Evolutionary conservation across 345 rosid species (phyloP).

Genomic region (Balakata baccata): DNA sequence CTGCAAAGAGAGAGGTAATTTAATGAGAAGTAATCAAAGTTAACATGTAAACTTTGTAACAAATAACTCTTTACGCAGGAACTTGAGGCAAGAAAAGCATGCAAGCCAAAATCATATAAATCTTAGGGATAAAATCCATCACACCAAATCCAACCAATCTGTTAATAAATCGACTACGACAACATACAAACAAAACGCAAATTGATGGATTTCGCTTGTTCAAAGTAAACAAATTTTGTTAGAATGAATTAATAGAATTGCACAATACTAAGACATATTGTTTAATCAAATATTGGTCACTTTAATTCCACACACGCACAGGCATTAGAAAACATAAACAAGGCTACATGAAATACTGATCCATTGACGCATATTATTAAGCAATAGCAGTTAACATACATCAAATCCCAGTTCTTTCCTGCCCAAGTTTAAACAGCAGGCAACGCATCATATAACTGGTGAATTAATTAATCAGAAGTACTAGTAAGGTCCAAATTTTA

Average conservation of each 20-base stretch:
- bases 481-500: not conserved
- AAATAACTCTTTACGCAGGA: not conserved
- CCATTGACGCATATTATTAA: no score
- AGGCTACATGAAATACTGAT: no score
- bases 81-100: not conserved
- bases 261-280: not conserved
- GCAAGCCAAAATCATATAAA: not conserved
- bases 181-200: not conserved
- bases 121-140: not conserved
- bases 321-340: no score
- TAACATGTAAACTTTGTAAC: not conserved
- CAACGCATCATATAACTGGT: not conserved
- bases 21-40: not conserved
- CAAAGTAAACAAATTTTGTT: no score
- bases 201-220: not conserved
- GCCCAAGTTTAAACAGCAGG: not conserved
- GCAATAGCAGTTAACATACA: not conserved
- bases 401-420: not conserved
- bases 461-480: not conserved
- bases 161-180: not conserved
- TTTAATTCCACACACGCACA: not conserved
- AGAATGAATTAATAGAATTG: not conserved
- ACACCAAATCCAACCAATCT: not conserved
- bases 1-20: constrained; percentile 27
- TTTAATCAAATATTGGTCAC: not conserved